These are phyloP conservation scores for Carpinus fangiana DNA, from an alignment of 306 rosid species.

Conservation along the genomic window DNA sequence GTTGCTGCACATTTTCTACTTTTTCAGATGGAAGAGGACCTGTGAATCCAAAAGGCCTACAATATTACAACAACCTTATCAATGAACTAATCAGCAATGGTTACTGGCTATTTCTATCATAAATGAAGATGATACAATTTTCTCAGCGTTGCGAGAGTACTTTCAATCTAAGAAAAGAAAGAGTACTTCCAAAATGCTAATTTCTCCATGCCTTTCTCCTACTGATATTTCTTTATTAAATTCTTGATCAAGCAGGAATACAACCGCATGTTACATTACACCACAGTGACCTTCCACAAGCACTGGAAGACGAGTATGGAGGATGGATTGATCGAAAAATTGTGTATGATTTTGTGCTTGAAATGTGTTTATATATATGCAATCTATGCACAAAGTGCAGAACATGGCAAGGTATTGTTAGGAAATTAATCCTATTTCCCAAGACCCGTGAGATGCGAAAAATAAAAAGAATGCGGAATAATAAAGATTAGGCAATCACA, in stretches of 20 bases:
- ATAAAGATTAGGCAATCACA: too few relatives aligned
- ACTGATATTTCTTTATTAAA: not conserved
- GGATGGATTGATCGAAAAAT: constrained; percentile 66
- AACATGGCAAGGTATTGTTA: not conserved
- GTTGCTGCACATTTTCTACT: not conserved
- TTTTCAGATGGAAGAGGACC: constrained; percentile 67
- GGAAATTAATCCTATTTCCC: too few relatives aligned
- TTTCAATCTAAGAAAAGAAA: not conserved
- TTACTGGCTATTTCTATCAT: constrained; percentile 12
- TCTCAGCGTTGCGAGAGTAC: not conserved
- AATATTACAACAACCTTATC: constrained; percentile 66
- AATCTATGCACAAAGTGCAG: not conserved
- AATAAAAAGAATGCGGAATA: too few relatives aligned
- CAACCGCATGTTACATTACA: constrained; percentile 72
- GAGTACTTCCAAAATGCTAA: not conserved
- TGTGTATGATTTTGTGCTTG: constrained; percentile 32
- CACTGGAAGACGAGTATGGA: constrained; percentile 72
- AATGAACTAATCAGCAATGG: constrained; percentile 56
- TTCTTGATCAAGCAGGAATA: constrained; percentile 47
- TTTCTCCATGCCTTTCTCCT: not conserved
- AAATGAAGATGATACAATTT: not conserved
- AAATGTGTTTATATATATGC: not conserved
- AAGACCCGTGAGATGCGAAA: too few relatives aligned
- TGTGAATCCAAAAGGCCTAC: constrained; percentile 61
- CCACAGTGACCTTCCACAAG: constrained; percentile 64